Conservation (phyloP, 2,329 filamentous ascomycete species). For the Davidsoniella australis region DNA sequence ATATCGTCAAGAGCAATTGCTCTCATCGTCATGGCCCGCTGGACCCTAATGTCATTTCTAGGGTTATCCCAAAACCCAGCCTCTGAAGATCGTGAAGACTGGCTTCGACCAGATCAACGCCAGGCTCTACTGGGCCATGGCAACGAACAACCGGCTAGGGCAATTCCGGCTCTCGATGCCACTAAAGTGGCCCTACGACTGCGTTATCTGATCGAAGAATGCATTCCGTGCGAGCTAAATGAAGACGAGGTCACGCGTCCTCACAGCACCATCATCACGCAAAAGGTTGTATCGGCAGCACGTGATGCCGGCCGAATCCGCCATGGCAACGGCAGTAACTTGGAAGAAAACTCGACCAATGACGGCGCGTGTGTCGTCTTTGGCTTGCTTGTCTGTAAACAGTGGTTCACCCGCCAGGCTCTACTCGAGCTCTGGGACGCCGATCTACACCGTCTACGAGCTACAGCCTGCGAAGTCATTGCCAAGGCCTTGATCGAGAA, state of each 20-base stretch:
- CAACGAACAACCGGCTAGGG: conserved; percentile 27
- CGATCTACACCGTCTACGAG: conserved; percentile 62
- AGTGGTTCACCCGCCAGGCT: conserved; percentile 67
- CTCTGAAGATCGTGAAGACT: not conserved
- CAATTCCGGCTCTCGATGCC: conserved; percentile 61
- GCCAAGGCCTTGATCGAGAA: conserved; percentile 69
- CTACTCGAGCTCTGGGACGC: conserved; percentile 79
- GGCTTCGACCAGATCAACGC: conserved; percentile 4
- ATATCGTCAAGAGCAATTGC: no score
- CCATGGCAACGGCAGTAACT: no score
- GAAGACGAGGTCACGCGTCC: conserved; percentile 56
- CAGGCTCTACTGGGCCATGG: no score
- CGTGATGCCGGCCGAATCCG: conserved; percentile 56
- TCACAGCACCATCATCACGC: conserved; percentile 74
- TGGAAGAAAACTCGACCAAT: conserved; percentile 23
- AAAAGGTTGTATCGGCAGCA: conserved; percentile 61
- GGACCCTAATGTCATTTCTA: conserved; percentile 9
- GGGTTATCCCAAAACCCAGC: conserved; percentile 4
- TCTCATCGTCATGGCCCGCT: conserved; percentile 2
- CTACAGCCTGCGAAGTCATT: conserved; percentile 74
- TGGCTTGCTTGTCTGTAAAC: conserved; percentile 54
- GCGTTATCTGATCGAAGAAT: conserved; percentile 77
- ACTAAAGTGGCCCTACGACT: conserved; percentile 80
- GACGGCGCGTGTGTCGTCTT: conserved; percentile 68
- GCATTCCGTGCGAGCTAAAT: conserved; percentile 79